Conservation (phyloP, 371 early-diverging fungal species). For the Rhizopus delemar region DNA sequence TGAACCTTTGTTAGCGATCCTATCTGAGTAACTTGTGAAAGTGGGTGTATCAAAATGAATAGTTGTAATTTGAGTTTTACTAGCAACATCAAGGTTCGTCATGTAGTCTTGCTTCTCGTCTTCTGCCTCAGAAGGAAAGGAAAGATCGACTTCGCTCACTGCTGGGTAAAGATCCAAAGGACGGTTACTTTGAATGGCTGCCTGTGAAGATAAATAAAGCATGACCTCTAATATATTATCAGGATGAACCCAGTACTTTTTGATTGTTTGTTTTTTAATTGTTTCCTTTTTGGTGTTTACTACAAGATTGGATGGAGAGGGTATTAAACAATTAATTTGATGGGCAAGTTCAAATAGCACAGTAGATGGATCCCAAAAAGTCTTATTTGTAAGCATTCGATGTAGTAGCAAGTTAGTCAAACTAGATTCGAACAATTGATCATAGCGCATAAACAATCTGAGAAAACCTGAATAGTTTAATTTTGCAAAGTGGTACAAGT, state of each 20-base stretch:
- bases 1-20: not conserved
- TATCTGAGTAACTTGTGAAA: constrained; percentile 15
- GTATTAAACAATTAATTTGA: not conserved
- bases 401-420: not conserved
- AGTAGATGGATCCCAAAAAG: constrained; percentile 13
- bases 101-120: too few species aligned
- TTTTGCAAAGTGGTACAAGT: constrained; percentile 18
- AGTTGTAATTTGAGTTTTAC: constrained; percentile 9
- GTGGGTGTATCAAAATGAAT: constrained; percentile 18
- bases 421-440: constrained; percentile 5
- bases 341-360: not conserved
- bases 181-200: not conserved
- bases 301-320: not conserved
- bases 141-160: constrained; percentile 11
- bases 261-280: not conserved
- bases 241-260: constrained; percentile 24
- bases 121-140: not conserved
- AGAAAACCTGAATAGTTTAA: constrained; percentile 24
- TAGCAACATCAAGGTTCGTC: not conserved
- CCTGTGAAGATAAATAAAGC: constrained; percentile 11
- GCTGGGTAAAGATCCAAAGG: constrained; percentile 5
- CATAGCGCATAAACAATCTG: constrained; percentile 12
- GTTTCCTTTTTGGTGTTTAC: too few species aligned
- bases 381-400: constrained; percentile 1
- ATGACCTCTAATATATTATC: constrained; percentile 19